Evolutionary conservation across 1,139 yeast species (phyloP), one percentile per base, ranked within the genome.

Genomic region (Geotrichum restrictum): DNA sequence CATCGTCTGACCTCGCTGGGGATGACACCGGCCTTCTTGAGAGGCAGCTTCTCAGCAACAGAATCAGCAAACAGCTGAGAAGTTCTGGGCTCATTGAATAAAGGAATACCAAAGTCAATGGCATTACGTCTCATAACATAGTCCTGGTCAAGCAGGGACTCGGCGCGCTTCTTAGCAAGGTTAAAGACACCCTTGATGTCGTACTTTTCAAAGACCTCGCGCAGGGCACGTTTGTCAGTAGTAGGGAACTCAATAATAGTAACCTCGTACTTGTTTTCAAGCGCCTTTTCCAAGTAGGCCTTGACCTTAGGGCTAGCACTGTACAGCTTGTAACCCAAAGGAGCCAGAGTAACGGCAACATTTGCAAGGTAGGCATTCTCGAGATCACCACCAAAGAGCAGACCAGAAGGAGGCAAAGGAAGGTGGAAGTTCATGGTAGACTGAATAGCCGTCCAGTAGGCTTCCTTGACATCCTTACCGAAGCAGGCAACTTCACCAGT

Each of bases 81-180:
- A 32, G 98, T 93, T 69, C 88, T 83, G 60, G 98, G 96, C 74
- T 93, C 98, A 68, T 93, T 93, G 76, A 93, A 91, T 69, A 93
- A 77, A 47, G 98, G 97, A 64, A 93, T 85, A 56, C 88, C 98
- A 70, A 94, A 93, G 72, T 93, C 99, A 74, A 93, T 94, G 50
- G 98, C 98, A 69, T 91, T 93, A 76, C 99, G 85, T 78, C 99
- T 85, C 98, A 93, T 93, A 53, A 91, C 85, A 69, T 93, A 93
- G 73, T 93, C 98, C 70, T 86, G 85, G 65, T 93, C 98, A 59
- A 82, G 73, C 61, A 88, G 78, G 60, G 78, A 74, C 66, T 87
- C 94, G 38, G 98, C 98, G 69, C 97, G 82, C 48, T 88, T 85
- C 63, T 78, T 78, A 50, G 98, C 97, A 67, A 93, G 79, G 74